phyloP scores from a whole-genome alignment of 1,284 basidiomycete species.

The Ustilago sp. region DNA sequence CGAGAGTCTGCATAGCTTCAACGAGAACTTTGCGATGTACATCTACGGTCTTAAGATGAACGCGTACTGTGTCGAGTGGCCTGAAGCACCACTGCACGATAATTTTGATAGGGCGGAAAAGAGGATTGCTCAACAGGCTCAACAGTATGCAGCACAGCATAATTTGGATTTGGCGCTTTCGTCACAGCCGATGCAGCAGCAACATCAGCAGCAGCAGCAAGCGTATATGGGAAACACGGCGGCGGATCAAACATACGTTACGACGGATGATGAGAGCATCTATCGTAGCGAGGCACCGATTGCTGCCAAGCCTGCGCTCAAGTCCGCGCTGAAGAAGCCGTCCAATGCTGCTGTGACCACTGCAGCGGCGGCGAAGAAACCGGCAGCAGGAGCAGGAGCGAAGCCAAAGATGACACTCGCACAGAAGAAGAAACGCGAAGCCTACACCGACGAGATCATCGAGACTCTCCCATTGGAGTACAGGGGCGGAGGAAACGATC shows the following conservation, averaged over 20 bases:
- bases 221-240: constrained; percentile 23
- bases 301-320: constrained; percentile 36
- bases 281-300: constrained; percentile 34
- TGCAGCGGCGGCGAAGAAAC: constrained; percentile 15
- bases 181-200: constrained; percentile 7
- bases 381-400: constrained; percentile 28
- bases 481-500: constrained; percentile 79
- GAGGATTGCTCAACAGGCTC: constrained; percentile 48
- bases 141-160: constrained; percentile 48
- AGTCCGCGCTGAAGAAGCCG: constrained; percentile 48
- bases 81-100: constrained; percentile 72
- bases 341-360: constrained; percentile 21
- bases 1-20: constrained; percentile 83
- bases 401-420: constrained; percentile 81
- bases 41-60: constrained; percentile 94
- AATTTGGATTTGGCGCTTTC: constrained; percentile 27
- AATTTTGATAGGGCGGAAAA: constrained; percentile 60
- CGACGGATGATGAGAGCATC: constrained; percentile 59
- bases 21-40: constrained; percentile 92
- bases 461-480: constrained; percentile 88
- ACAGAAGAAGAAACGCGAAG: constrained; percentile 77
- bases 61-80: constrained; percentile 90
- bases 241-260: constrained; percentile 65
- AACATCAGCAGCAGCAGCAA: not conserved
- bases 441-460: constrained; percentile 74